Conservation (phyloP, 495 filamentous ascomycete species). For the Acidiella bohemica region DNA sequence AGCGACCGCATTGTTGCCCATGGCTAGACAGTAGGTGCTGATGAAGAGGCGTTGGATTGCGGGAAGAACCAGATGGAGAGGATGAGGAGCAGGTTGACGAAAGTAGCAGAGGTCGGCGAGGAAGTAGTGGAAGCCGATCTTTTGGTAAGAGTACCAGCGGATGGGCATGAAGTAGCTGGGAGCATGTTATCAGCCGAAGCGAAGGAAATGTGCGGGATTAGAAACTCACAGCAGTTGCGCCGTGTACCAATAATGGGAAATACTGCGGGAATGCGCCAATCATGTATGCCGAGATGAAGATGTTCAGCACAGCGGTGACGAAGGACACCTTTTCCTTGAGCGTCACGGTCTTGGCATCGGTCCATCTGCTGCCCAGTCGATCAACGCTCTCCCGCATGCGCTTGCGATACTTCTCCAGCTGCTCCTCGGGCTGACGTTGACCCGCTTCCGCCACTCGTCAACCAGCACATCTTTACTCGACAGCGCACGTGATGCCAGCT, state of each 20-base stretch:
- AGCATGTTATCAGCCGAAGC: neutral
- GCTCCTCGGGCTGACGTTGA: slow-evolving; percentile 60
- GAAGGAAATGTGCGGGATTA: neutral
- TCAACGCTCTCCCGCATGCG: slow-evolving; percentile 83
- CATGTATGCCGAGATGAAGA: slow-evolving; percentile 90
- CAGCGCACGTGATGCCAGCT: slow-evolving; percentile 44
- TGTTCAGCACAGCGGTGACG: slow-evolving; percentile 88
- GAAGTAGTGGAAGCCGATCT: slow-evolving; percentile 91
- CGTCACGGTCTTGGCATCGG: slow-evolving; percentile 73
- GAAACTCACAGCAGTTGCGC: slow-evolving; percentile 22
- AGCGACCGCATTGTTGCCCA: slow-evolving; percentile 91
- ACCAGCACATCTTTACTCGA: slow-evolving; percentile 61
- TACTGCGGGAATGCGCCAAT: slow-evolving; percentile 74
- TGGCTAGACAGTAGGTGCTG: slow-evolving; percentile 80
- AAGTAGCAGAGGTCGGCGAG: slow-evolving; percentile 94
- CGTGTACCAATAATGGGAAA: slow-evolving; percentile 89
- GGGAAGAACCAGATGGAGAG: slow-evolving; percentile 86
- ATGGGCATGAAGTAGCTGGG: slow-evolving; percentile 85
- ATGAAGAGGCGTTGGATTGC: slow-evolving; percentile 78
- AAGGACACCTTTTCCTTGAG: slow-evolving; percentile 89
- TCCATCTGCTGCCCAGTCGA: slow-evolving; percentile 71
- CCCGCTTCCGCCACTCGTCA: slow-evolving; percentile 70
- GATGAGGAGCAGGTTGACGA: slow-evolving; percentile 78
- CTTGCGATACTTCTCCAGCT: slow-evolving; percentile 77
- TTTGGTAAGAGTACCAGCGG: slow-evolving; percentile 78